Percentiles rank a stretch among this genome's conserved stretches.
These are phyloP conservation scores for Platismatia glauca DNA, from an alignment of 495 filamentous ascomycete genomes.

Conservation along the genomic window DNA sequence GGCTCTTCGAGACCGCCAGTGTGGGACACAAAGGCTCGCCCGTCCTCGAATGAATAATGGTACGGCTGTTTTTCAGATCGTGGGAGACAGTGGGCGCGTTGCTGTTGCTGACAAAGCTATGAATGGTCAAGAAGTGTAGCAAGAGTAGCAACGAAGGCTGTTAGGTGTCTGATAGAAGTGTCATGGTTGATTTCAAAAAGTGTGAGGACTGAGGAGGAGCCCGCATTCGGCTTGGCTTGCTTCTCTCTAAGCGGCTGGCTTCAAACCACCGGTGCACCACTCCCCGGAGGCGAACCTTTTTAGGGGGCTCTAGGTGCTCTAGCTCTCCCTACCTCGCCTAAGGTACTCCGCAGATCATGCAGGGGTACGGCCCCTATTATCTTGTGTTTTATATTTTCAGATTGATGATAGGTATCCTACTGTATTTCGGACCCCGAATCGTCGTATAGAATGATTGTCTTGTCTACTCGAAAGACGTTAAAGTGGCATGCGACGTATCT, in stretches of 20 bases:
- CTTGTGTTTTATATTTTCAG: neutral
- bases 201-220: neutral
- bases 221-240: neutral
- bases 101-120: slow-evolving; percentile 1
- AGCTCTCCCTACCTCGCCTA: too few relatives aligned
- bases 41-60: neutral
- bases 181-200: neutral
- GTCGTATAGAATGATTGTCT: too few relatives aligned
- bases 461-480: too few relatives aligned
- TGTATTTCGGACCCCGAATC: too few relatives aligned
- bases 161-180: neutral
- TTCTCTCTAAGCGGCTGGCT: slow-evolving; percentile 3
- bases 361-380: slow-evolving; percentile 2
- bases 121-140: neutral
- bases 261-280: too few relatives aligned
- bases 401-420: too few relatives aligned
- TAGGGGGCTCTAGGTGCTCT: too few relatives aligned
- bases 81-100: neutral
- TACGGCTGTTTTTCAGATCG: neutral
- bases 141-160: neutral
- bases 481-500: neutral
- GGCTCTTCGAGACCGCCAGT: slow-evolving; percentile 17
- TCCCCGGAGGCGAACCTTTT: too few relatives aligned
- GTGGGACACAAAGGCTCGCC: slow-evolving; percentile 4
- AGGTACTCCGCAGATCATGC: neutral